These are phyloP conservation scores for Metschnikowia henanensis DNA, from an alignment of 805 yeast genomes.

Conservation along the genomic window DNA sequence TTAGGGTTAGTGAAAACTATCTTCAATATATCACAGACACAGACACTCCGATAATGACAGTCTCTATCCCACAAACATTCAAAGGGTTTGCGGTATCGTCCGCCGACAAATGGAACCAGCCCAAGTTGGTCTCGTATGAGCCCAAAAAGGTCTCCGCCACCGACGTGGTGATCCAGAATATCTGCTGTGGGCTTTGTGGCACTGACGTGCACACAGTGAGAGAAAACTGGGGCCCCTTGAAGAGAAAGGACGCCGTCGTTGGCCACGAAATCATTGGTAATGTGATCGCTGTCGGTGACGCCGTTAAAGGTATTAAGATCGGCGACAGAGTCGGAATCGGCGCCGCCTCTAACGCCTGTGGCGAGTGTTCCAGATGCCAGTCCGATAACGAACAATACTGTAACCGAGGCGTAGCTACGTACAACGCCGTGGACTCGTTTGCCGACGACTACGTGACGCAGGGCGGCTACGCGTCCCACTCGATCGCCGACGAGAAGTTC, in stretches of 20 bases:
- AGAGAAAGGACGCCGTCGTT: slow-evolving; percentile 39
- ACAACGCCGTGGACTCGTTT: slow-evolving; percentile 40
- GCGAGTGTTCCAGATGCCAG: slow-evolving; percentile 55
- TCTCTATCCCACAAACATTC: slow-evolving; percentile 49
- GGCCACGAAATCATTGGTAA: slow-evolving; percentile 71
- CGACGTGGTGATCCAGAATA: slow-evolving; percentile 29
- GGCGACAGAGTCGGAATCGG: slow-evolving; percentile 25
- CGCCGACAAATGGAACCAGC: slow-evolving; percentile 54
- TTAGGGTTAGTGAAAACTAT: not conserved
- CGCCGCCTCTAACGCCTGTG: slow-evolving; percentile 17
- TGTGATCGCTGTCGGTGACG: slow-evolving; percentile 31
- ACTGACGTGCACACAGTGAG: slow-evolving; percentile 18
- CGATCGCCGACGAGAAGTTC: slow-evolving; percentile 62
- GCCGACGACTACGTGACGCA: slow-evolving; percentile 53
- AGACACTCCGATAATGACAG: slow-evolving; percentile 7
- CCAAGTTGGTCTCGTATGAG: slow-evolving; percentile 48
- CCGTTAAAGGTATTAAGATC: slow-evolving; percentile 16
- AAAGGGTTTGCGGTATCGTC: slow-evolving; percentile 59
- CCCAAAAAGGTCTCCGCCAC: slow-evolving; percentile 40
- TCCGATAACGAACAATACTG: slow-evolving; percentile 44
- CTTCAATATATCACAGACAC: no score
- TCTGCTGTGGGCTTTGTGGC: slow-evolving; percentile 23
- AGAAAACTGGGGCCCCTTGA: slow-evolving; percentile 19
- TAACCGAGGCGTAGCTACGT: slow-evolving; percentile 47
- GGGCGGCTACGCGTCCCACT: slow-evolving; percentile 72